Evolutionary conservation across 306 rosid genomes (phyloP), one percentile per base, ranked within the genome.

Genomic region (Lotus japonicus): DNA sequence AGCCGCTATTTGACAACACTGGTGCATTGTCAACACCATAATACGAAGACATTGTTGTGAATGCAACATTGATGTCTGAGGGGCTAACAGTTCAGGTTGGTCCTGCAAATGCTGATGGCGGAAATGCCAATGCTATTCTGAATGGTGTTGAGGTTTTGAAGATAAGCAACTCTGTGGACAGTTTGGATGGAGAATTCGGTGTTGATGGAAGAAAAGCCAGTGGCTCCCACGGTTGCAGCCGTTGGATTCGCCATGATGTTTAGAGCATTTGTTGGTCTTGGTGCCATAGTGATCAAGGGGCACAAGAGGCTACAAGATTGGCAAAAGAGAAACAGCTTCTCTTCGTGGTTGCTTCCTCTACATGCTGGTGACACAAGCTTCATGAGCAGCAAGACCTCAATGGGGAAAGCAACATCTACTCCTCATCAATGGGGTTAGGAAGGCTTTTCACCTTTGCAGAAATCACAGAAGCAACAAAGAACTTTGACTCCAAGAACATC

Each of bases 261-360:
- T 73, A 86, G 86, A 41, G 89, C 86, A 0, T 84, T 84, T 48
- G 84, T 72, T 8, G 89, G 89, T 0, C 73, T 84, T 21, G 89
- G 89, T 44, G 90, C 90, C 0, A 85, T 85, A 87, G 90, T 82
- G 68, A 23, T 80, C 73, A 85, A 80, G 76, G 82, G 90, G 90
- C 87, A 82, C 74, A 85, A 71, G 84, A 68, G 90, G 73, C 90
- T 87, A 1, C 85, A 82, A 55, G 90, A 85, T 16, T 85, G 90
- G 90, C 90, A 80, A 31, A 80, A 72, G 82, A 80, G 87, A 33
- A 85, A 85, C 1, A 85, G 90, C 42, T 85, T 85, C 82, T 85
- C 90, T 53, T 85, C 90, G 2, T 85, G 90, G 90, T 44, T 85
- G 38, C 83, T 85, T 8, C 90, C 90, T 49, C 35, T 85, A 8